Base-by-base conservation (phyloP, 768 basidiomycete genomes). In the Agaricus bisporus region DNA sequence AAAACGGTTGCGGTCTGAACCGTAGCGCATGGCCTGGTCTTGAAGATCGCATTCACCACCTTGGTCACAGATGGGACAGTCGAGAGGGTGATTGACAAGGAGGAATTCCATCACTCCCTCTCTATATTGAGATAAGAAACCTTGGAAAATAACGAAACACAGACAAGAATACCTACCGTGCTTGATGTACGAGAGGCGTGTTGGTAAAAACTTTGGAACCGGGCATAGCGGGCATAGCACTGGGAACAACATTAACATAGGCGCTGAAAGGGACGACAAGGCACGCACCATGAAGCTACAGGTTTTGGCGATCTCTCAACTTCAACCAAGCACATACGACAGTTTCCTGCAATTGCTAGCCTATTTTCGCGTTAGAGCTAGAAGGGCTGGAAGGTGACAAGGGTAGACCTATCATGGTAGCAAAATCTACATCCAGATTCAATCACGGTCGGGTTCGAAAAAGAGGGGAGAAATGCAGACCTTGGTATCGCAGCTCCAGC, bases 31-130 rank as follows among this genome's bases (percentile, higher is more conserved):
- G 12, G 95, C 95, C 70, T 98, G 95, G 72, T 98, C 95, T 74
- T 98, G 95, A 7, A 98, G 80, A 68, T 98, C 95, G 68, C 95
- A 99, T 79, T 98, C 95, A 54, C 97, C 95, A 66, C 95, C 95
- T 71, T 98, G 95, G 67, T 99, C 97, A 63, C 97, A 99, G 58
- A 98, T 89, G 18, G 97, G 97, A 70, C 97, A 99, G 68, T 99
- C 97, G 52, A 99, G 79, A 2, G 97, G 97, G 64, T 99, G 97
- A 70, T 99, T 98, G 55, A 95, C 83, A 56, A 98, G 83, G 37
- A 98, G 79, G 72, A 98, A 97, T 66, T 98, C 97, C 97, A 99
- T 98, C 56, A 98, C 95, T 48, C 97, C 97, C 70, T 97, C 94
- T 18, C 94, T 90, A 61, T 25, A 63, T 52, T 49, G 15, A 41